Evolutionary conservation across 2,329 filamentous ascomycete species (phyloP).

Genomic region (Teratosphaeria nubilosa): DNA sequence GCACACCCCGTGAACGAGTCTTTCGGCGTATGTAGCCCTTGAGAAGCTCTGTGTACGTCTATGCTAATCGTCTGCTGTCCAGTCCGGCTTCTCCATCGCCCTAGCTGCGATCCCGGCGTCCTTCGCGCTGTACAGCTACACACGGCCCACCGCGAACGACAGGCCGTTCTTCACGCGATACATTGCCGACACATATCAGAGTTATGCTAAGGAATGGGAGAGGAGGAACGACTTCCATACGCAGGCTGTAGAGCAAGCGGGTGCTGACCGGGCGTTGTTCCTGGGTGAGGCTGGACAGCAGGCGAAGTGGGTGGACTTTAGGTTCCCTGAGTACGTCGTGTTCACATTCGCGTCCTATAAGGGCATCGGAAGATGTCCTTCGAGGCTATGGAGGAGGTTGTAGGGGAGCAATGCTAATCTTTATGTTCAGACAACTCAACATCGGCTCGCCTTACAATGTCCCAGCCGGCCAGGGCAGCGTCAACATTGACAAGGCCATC

Average conservation of each 20-base stretch:
- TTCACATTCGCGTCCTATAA: neutral
- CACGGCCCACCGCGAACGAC: slow-evolving; percentile 30
- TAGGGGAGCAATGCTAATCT: slow-evolving; percentile 1
- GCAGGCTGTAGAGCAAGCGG: slow-evolving; percentile 52
- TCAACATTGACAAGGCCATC: slow-evolving; percentile 50
- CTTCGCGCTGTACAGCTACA: slow-evolving; percentile 36
- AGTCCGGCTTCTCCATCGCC: slow-evolving; percentile 40
- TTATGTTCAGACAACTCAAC: slow-evolving; percentile 47
- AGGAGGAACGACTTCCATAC: slow-evolving; percentile 52
- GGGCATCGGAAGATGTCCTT: neutral
- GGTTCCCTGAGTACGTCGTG: slow-evolving; percentile 53
- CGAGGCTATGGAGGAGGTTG: neutral
- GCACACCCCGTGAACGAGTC: slow-evolving; percentile 35
- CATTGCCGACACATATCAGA: slow-evolving; percentile 48
- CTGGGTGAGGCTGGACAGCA: slow-evolving; percentile 35
- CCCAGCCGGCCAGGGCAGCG: slow-evolving; percentile 47
- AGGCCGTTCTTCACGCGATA: slow-evolving; percentile 37
- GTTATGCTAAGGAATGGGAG: slow-evolving; percentile 43
- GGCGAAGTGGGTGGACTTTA: slow-evolving; percentile 42
- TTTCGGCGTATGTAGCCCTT: slow-evolving; percentile 38
- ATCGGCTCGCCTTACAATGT: slow-evolving; percentile 54
- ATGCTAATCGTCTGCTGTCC: neutral
- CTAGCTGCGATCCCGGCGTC: slow-evolving; percentile 36
- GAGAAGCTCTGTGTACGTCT: neutral
- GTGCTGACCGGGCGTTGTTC: slow-evolving; percentile 52